Evolutionary conservation across 306 rosid genomes (phyloP).

Genomic region (Canavalia ensiformis): DNA sequence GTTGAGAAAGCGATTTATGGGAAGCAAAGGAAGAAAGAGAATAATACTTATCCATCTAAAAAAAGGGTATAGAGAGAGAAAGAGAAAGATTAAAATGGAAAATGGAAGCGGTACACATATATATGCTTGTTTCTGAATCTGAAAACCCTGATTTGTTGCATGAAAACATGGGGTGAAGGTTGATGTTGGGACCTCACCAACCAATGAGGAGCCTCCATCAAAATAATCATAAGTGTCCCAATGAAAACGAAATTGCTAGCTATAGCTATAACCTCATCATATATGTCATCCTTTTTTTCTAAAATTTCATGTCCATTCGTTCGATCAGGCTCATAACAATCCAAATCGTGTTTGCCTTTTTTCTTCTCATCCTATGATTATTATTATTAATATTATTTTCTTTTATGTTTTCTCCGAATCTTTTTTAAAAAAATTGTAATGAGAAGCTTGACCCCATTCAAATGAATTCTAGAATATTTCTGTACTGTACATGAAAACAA

Average conservation of each 20-base stretch:
- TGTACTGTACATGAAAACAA: slow-evolving; percentile 7
- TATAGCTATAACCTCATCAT: slow-evolving; percentile 46
- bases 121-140: slow-evolving; percentile 54
- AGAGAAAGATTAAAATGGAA: not conserved
- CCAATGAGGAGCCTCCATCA: slow-evolving; percentile 63
- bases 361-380: slow-evolving; percentile 6
- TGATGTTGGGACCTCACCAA: slow-evolving; percentile 53
- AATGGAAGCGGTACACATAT: not conserved
- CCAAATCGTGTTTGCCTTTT: slow-evolving; percentile 15
- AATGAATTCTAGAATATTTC: slow-evolving; percentile 9
- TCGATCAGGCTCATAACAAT: not conserved
- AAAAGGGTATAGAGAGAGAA: not conserved
- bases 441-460: not conserved
- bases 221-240: slow-evolving; percentile 44
- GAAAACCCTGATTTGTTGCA: slow-evolving; percentile 71
- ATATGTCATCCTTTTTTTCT: slow-evolving; percentile 46
- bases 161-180: slow-evolving; percentile 57
- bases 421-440: not conserved
- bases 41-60: slow-evolving; percentile 6
- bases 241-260: slow-evolving; percentile 42
- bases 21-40: slow-evolving; percentile 41
- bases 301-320: slow-evolving; percentile 17
- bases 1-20: slow-evolving; percentile 47
- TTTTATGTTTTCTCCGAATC: not conserved
- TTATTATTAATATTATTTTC: not conserved